These are phyloP conservation scores for Coemansia sp. DNA, from an alignment of 371 early-diverging fungal species.

Conservation along the genomic window DNA sequence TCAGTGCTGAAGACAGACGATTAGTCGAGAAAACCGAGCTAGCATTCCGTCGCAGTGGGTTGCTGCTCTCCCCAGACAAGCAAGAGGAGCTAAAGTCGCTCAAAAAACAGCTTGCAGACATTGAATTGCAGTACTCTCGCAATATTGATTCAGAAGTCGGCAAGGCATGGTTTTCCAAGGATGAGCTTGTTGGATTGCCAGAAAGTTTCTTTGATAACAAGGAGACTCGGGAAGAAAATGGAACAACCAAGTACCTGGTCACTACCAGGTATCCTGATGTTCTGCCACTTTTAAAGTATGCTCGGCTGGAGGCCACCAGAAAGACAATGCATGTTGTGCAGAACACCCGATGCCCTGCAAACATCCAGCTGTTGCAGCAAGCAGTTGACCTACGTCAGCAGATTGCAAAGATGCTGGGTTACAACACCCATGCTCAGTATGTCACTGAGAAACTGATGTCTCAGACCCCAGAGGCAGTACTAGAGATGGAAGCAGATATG, in stretches of 20 bases:
- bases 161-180: slow-evolving; percentile 7
- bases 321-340: neutral
- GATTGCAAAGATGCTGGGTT: neutral
- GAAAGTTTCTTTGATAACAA: slow-evolving; percentile 61
- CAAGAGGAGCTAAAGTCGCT: too few relatives aligned
- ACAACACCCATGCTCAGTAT: neutral
- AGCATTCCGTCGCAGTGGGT: too few relatives aligned
- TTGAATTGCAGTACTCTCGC: too few relatives aligned
- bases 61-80: too few relatives aligned
- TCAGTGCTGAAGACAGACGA: too few relatives aligned
- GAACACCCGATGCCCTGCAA: neutral
- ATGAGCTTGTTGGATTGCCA: slow-evolving; percentile 74
- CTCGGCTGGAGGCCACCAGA: slow-evolving; percentile 13
- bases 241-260: slow-evolving; percentile 59
- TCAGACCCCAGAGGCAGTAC: neutral
- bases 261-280: slow-evolving; percentile 69
- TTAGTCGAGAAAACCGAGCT: too few relatives aligned
- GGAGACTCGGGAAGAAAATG: slow-evolving; percentile 43
- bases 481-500: too few relatives aligned
- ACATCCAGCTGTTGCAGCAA: slow-evolving; percentile 35
- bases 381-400: slow-evolving; percentile 50
- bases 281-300: slow-evolving; percentile 55
- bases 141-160: too few relatives aligned
- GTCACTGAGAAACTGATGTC: neutral
- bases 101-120: too few relatives aligned